Conservation (phyloP, 345 rosid genomes). For the Melaleuca alternifolia region DNA sequence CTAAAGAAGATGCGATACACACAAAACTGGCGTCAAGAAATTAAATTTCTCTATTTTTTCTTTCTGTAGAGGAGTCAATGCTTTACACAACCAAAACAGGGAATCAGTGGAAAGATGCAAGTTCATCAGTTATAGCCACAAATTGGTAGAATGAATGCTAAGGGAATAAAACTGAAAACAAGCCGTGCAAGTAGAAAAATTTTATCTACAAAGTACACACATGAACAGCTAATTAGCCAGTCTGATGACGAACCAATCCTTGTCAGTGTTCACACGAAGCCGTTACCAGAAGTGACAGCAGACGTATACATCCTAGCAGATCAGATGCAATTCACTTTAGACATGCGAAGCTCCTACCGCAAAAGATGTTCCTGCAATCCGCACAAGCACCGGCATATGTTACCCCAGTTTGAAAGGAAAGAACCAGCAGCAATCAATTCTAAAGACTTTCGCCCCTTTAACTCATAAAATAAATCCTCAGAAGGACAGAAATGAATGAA, state of each 20-base stretch:
- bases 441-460: not conserved
- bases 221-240: not conserved
- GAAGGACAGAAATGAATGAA: not conserved
- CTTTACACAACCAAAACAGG: not conserved
- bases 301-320: not conserved
- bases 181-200: not conserved
- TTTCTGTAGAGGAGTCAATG: not conserved
- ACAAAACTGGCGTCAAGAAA: not conserved
- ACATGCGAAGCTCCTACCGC: slow-evolving; percentile 24
- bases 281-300: not conserved
- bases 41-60: not conserved
- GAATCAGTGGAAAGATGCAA: not conserved
- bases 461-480: not conserved
- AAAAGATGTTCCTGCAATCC: slow-evolving; percentile 29
- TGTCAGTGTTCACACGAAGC: not conserved
- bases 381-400: not conserved
- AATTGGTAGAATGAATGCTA: not conserved
- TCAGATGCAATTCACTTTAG: slow-evolving; percentile 6
- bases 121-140: not conserved
- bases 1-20: not conserved
- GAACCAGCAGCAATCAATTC: not conserved
- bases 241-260: not conserved
- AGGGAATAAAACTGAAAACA: not conserved
- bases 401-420: not conserved
- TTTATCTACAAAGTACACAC: not conserved